Percentiles rank a stretch among this genome's conserved stretches.
These are phyloP conservation scores for Moricandia arvensis DNA, from an alignment of 345 rosid genomes.

Conservation along the genomic window DNA sequence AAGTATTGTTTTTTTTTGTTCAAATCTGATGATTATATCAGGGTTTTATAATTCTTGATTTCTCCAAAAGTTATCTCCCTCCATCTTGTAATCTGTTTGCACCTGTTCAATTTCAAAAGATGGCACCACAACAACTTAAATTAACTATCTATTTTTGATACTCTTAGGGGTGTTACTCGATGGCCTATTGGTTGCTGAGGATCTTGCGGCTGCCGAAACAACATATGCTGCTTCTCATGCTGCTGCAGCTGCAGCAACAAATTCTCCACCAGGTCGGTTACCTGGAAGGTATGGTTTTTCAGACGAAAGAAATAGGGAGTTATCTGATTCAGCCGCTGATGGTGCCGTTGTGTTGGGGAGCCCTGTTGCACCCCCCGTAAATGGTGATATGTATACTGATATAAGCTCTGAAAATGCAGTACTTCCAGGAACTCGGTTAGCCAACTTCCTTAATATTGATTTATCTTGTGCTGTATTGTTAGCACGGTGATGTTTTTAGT, in stretches of 20 bases:
- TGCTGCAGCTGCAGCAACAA: slow-evolving; percentile 81
- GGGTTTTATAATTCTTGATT: background rate
- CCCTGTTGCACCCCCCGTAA: slow-evolving; percentile 84
- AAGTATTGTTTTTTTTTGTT: background rate
- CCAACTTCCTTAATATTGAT: slow-evolving; percentile 8
- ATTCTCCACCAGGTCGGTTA: slow-evolving; percentile 46
- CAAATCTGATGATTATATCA: background rate
- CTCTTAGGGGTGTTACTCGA: slow-evolving; percentile 81
- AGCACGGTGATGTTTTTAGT: background rate
- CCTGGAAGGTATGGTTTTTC: slow-evolving; percentile 68
- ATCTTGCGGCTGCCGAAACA: slow-evolving; percentile 83
- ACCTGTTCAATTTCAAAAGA: background rate
- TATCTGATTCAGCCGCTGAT: slow-evolving; percentile 56
- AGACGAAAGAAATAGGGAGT: slow-evolving; percentile 72
- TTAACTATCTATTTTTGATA: slow-evolving; percentile 19
- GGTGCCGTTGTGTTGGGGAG: slow-evolving; percentile 78
- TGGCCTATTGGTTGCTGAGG: slow-evolving; percentile 94
- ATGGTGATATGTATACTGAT: slow-evolving; percentile 84
- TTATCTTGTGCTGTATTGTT: slow-evolving; percentile 3
- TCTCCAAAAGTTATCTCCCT: background rate
- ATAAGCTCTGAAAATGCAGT: slow-evolving; percentile 82
- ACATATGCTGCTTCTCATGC: slow-evolving; percentile 85
- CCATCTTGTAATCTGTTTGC: background rate
- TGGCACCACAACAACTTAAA: slow-evolving; percentile 4
- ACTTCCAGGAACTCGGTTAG: slow-evolving; percentile 71